Evolutionary conservation across 495 filamentous ascomycete species (phyloP), one percentile per base, ranked within the genome.

Genomic region (Penicillium dipodomyicola): DNA sequence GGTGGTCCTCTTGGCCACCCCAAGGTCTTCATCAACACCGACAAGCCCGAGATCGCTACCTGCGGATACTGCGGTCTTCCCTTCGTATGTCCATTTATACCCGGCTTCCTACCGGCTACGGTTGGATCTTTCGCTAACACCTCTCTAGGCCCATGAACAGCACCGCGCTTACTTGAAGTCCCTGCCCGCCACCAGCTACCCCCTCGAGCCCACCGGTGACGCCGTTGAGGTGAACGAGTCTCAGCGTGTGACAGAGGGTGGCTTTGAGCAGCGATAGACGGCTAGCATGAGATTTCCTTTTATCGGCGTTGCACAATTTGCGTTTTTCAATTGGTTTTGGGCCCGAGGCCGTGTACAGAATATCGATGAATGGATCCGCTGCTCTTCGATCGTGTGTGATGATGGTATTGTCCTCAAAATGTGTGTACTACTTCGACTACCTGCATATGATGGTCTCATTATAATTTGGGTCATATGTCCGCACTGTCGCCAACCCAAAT

Each of bases 21-120:
- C 39, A 82, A 82, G 67, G 87, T 98, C 72, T 98, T 88, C 72
- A 98, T 98, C 82, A 98, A 98, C 74, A 86, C 89, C 61, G 94
- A 98, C 77, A 97, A 97, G 82, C 87, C 94, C 55, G 84, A 96
- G 77, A 96, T 98, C 68, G 83, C 80, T 67, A 80, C 80, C 67
- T 98, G 94, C 79, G 85, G 79, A 57, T 98, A 98, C 77, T 98
- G 94, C 70, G 94, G 94, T n/a, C 67, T 92, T 62, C 94, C 95
- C 61, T 98, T 87, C 69, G 94, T 97, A 80, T 68, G 93, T 84
- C 19, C 8, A 27, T 27, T 47, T 33, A 10, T 23, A 4, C 35
- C 41, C 25, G 33, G 20, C 10, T 17, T n/a, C 17, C 20, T 37
- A 5, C 20, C 22, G 25, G 19, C 17, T 22, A 5, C 12, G 11